Conservation (phyloP, 768 basidiomycete genomes). For the Leccinum disarticulatum region DNA sequence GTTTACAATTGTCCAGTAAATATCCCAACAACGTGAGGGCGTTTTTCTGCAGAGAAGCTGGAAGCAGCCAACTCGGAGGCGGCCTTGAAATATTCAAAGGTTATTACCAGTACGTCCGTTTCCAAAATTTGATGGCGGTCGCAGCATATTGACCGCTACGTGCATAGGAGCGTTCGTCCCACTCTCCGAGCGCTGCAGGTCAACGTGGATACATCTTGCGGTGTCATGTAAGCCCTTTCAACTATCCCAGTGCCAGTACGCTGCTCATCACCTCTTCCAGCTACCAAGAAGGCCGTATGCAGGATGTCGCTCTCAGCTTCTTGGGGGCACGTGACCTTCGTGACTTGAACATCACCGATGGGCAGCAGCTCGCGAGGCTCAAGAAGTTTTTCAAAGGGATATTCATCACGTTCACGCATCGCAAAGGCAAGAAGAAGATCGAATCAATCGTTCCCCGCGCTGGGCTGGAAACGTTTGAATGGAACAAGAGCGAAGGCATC, state of each 20-base stretch:
- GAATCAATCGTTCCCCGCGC: conserved; percentile 37
- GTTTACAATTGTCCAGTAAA: conserved; percentile 29
- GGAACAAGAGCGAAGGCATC: conserved; percentile 26
- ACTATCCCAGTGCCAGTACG: not conserved
- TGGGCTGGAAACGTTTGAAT: conserved; percentile 42
- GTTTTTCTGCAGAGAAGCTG: conserved; percentile 41
- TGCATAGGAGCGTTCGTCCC: conserved; percentile 46
- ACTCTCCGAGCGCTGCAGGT: conserved; percentile 40
- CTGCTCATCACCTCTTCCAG: conserved; percentile 12
- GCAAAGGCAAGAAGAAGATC: conserved; percentile 35
- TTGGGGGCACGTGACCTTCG: conserved; percentile 27
- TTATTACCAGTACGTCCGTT: conserved; percentile 46
- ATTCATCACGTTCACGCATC: conserved; percentile 32
- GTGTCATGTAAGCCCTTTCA: conserved; percentile 39
- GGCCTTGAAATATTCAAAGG: conserved; percentile 48
- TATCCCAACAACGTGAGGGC: conserved; percentile 47
- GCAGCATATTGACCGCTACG: not conserved
- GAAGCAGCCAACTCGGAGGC: conserved; percentile 26
- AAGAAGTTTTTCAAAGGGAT: conserved; percentile 40
- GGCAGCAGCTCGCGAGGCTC: conserved; percentile 33
- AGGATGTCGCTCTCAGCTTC: conserved; percentile 34
- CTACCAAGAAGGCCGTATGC: conserved; percentile 27
- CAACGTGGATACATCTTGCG: conserved; percentile 47
- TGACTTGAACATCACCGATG: conserved; percentile 28
- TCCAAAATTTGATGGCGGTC: not conserved